Percentiles rank a stretch among this genome's conserved stretches.
Conservation (phyloP, 306 rosid genomes). For the Herpetospermum pedunculosum region DNA sequence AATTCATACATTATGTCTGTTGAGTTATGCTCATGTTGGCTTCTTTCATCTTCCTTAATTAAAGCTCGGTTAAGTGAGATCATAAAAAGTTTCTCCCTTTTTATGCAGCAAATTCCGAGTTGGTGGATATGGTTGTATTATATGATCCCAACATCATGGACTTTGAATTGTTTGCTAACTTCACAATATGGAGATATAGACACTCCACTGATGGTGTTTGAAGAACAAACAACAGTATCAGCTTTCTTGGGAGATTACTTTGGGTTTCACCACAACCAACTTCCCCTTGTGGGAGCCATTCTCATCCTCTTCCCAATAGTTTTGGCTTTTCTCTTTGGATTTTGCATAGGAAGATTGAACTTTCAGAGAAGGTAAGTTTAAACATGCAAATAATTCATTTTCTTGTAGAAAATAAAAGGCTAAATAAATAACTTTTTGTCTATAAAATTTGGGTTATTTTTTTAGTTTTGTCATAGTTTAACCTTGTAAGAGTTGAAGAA, state of each 20-base stretch:
- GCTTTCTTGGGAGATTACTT: slow-evolving; percentile 29
- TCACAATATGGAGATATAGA: slow-evolving; percentile 47
- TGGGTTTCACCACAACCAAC: slow-evolving; percentile 22
- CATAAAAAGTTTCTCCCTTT: neutral
- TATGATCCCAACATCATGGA: slow-evolving; percentile 34
- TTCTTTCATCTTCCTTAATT: too few relatives aligned
- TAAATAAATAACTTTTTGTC: neutral
- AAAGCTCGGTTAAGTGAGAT: neutral
- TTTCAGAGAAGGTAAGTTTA: slow-evolving; percentile 25
- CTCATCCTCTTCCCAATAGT: slow-evolving; percentile 23
- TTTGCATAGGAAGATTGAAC: slow-evolving; percentile 18
- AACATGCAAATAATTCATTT: neutral
- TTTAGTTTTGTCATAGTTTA: neutral
- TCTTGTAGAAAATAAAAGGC: neutral
- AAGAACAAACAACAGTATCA: slow-evolving; percentile 19
- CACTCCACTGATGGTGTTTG: slow-evolving; percentile 15
- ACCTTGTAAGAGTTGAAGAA: neutral
- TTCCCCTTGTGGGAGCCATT: slow-evolving; percentile 20
- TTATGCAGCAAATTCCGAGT: slow-evolving; percentile 36
- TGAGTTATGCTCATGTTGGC: too few relatives aligned
- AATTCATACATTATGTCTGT: too few relatives aligned
- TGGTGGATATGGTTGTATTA: slow-evolving; percentile 46
- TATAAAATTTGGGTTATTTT: neutral
- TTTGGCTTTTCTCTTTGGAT: slow-evolving; percentile 26
- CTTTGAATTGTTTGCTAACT: slow-evolving; percentile 25